phyloP scores from a whole-genome alignment of 805 yeast species.

The Candida pseudoglaebosa region DNA sequence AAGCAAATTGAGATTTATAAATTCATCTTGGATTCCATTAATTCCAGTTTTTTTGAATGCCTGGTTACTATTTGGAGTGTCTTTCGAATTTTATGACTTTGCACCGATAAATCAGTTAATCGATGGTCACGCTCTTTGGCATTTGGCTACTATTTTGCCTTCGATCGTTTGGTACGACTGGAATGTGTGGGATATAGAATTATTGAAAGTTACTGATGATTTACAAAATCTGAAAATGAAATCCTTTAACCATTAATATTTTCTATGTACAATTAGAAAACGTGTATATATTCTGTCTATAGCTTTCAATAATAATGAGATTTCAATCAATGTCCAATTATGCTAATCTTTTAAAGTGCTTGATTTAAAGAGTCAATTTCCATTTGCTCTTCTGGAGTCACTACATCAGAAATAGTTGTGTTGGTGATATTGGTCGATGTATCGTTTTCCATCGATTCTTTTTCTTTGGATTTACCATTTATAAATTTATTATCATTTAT shows the following conservation, averaged over 20 bases:
- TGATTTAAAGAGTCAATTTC: slow-evolving; percentile 4
- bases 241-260: neutral
- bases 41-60: slow-evolving; percentile 32
- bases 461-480: neutral
- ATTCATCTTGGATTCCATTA: slow-evolving; percentile 27
- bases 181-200: slow-evolving; percentile 44
- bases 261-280: neutral
- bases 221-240: slow-evolving; percentile 4
- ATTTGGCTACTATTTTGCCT: slow-evolving; percentile 80
- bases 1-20: slow-evolving; percentile 25
- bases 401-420: neutral
- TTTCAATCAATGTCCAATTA: no score
- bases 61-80: slow-evolving; percentile 28
- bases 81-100: slow-evolving; percentile 34
- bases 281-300: neutral
- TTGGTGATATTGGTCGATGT: neutral
- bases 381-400: slow-evolving; percentile 1
- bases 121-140: slow-evolving; percentile 96
- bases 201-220: slow-evolving; percentile 16
- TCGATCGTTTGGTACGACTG: slow-evolving; percentile 69
- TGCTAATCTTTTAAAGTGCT: neutral
- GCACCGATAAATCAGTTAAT: slow-evolving; percentile 25
- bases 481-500: slow-evolving; percentile 4
- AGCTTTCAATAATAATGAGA: no score
- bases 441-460: neutral